Evolutionary conservation across 768 basidiomycete genomes (phyloP).

Genomic region (Hypholoma fasciculare): DNA sequence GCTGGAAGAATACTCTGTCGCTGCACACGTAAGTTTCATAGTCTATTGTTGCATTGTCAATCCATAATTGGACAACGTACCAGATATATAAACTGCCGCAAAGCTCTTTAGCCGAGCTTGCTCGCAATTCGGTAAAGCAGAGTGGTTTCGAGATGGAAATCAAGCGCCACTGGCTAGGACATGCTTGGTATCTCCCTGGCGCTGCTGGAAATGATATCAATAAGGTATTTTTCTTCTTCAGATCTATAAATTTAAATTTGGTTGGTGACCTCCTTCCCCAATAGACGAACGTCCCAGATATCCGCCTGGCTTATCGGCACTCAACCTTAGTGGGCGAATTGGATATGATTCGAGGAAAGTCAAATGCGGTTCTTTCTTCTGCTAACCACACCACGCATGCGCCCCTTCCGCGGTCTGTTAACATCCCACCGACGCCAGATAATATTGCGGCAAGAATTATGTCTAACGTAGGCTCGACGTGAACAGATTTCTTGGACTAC

Average conservation of each 20-base stretch:
- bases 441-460: conserved; percentile 38
- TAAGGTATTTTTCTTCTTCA: conserved; percentile 55
- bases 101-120: conserved; percentile 92
- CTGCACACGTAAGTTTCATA: conserved; percentile 73
- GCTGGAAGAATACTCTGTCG: conserved; percentile 96
- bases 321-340: conserved; percentile 88
- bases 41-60: neutral
- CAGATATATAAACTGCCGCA: conserved; percentile 97
- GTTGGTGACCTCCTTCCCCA: conserved; percentile 1
- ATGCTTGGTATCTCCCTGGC: conserved; percentile 91
- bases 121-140: conserved; percentile 96
- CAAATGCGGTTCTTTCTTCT: conserved; percentile 1
- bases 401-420: conserved; percentile 4
- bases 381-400: conserved; percentile 12
- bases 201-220: conserved; percentile 94
- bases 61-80: neutral
- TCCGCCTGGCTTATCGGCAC: conserved; percentile 88
- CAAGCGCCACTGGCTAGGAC: conserved; percentile 94
- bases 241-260: neutral
- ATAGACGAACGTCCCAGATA: conserved; percentile 97
- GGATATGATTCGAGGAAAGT: conserved; percentile 53
- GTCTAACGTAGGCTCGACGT: conserved; percentile 8
- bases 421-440: conserved; percentile 33
- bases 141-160: conserved; percentile 99
- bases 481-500: neutral